Base-by-base conservation (phyloP, 2,329 filamentous ascomycete species). In the Nemania bipapillata region DNA sequence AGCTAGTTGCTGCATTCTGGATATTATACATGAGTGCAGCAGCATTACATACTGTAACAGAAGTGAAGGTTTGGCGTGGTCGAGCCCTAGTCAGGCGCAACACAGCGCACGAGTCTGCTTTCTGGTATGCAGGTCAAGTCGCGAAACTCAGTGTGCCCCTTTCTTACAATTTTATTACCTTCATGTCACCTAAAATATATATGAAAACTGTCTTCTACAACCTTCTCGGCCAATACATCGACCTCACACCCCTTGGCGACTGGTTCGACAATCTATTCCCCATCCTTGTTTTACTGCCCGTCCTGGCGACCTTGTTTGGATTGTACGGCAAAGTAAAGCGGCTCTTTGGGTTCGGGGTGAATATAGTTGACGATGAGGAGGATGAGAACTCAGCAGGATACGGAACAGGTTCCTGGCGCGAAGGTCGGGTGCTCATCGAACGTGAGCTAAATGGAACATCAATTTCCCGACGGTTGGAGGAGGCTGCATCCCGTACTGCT, bases 21-120 rank as follows among this genome's bases (percentile, higher is more conserved):
- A 90, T 99, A 69, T 85, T 94, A 65, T 99, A 99, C 83, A 99
- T 99, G 96, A 97, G 92, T 79, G 86, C 92, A 15, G 94, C 94
- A 54, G 93, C 96, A 4, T 87, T 98, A 58, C 92, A 89, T 65
- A 94, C 94, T 7, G 90, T 99, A 76, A 93, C 91, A 15, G 93
- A 97, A 77, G 93, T 97, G 74, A 96, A 96, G 77, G 94, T 97
- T n/a, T 99, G 96, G 96, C 92, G 96, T 65, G 96, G 96, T 56
- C 90, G 96, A 37, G 95, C 96, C 0, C 85, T 99, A 5, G 95
- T 98, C 54, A 89, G 89, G 67, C 90, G 96, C 65, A 96, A 97
- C 77, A 99, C 96, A 0, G 95, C 96, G 66, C 90, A 93, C 69
- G 96, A 98, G 79, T 93, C 91, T 57, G 96, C 96, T 0, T 96